Evolutionary conservation across 768 basidiomycete genomes (phyloP), one percentile per base, ranked within the genome.

Genomic region (Antrodiella citrinella): DNA sequence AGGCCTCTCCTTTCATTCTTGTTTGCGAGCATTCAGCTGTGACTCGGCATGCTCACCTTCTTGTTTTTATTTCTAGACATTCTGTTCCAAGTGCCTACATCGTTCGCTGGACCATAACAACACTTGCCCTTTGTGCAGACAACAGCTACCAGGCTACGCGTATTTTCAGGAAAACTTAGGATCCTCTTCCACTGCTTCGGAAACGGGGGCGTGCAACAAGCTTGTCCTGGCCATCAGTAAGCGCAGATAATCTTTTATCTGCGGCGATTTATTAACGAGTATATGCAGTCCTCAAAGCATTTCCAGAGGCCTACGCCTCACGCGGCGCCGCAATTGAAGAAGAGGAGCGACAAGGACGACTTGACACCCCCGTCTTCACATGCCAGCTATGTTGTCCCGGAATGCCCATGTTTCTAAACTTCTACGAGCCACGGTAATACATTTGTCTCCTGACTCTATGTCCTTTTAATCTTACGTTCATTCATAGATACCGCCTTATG

Each of bases 301-400:
- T 89, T 65, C 81, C 88, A 3, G 61, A 70, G 54, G 61, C 70
- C 20, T 88, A 89, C 63, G 66, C 75, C n/a, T 81, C 78, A 45
- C 78, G 93, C 23, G 75, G 73, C 12, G 70, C 73, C 4, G 66
- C 75, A n/a, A 75, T 90, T 49, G 77, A 82, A 51, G 75, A 79
- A 48, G 91, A 91, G 57, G 87, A 89, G 65, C 83, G 80, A 49
- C 80, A 90, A 58, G 75, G 81, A 12, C 76, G 84, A 43, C 77
- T 95, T 51, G 82, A 91, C 62, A 93, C 90, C 15, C 92, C 95
- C 50, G 86, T 98, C 53, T 94, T 97, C 59, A 81, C 93, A 55
- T 88, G 85, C 63, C 86, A 87, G 40, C 81, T 96, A 45, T 81
- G 84, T 43, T 98, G 96, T 69, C 95, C 95, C 1, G 86, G 85